phyloP scores from a whole-genome alignment of 176 grass and related monocot genomes.

The Juncus effusus region DNA sequence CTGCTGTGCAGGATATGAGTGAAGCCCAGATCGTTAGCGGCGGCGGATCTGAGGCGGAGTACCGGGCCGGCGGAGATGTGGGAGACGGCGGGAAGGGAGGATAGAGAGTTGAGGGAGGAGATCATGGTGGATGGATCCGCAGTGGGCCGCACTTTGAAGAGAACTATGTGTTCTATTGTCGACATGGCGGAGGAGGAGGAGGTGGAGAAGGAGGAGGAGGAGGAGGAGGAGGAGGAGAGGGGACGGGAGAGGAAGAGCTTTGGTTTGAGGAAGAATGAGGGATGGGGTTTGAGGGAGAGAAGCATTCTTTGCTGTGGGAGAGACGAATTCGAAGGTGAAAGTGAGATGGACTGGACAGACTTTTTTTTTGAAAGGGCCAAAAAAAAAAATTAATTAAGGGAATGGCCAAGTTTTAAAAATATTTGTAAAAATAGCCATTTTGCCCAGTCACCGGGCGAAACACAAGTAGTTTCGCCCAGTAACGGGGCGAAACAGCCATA shows the following conservation, averaged over 20 bases:
- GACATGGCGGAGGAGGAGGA: slow-evolving; percentile 7
- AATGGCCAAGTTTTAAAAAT: too few species aligned
- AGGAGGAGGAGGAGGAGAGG: slow-evolving; percentile 12
- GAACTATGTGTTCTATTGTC: slow-evolving; percentile 79
- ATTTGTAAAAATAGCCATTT: too few species aligned
- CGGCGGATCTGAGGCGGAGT: slow-evolving; percentile 60
- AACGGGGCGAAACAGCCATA: too few species aligned
- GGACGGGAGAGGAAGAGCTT: slow-evolving; percentile 4
- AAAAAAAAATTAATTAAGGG: too few species aligned
- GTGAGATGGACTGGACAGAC: neutral
- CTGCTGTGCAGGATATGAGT: slow-evolving; percentile 78
- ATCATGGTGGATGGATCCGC: slow-evolving; percentile 46
- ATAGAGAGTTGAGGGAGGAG: slow-evolving; percentile 51
- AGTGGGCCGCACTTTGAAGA: slow-evolving; percentile 71
- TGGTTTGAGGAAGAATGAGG: slow-evolving; percentile 7
- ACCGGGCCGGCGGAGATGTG: slow-evolving; percentile 69
- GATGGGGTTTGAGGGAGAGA: slow-evolving; percentile 31
- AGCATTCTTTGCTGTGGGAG: slow-evolving; percentile 19
- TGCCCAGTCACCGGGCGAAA: too few species aligned
- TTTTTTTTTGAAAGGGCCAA: too few species aligned
- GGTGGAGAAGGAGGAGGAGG: slow-evolving; percentile 22
- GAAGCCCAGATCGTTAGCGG: slow-evolving; percentile 48
- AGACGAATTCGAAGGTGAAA: slow-evolving; percentile 21
- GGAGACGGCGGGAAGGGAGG: slow-evolving; percentile 43
- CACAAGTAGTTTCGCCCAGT: too few species aligned